Percentiles rank a stretch among this genome's conserved stretches.
Evolutionary conservation across 164 flowering plant species (phyloP).

Genomic region (Umbellularia californica): DNA sequence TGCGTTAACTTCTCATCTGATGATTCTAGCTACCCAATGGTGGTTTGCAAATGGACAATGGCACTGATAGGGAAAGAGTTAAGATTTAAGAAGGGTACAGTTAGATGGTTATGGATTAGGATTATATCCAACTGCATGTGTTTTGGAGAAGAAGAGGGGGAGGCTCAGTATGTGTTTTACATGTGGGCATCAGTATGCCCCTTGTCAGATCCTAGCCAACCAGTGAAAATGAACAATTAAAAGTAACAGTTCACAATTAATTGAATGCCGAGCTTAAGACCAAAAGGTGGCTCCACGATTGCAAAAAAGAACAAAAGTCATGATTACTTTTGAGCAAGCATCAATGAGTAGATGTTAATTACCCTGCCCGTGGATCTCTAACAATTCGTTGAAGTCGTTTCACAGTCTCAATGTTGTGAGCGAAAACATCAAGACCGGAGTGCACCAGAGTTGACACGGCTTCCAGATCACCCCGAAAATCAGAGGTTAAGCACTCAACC

Average conservation of each 20-base stretch:
- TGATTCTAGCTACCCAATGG: background rate
- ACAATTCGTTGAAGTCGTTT: slow-evolving; percentile 86
- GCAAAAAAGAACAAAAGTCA: background rate
- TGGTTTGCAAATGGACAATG: background rate
- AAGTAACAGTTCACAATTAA: no score
- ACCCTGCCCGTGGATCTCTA: slow-evolving; percentile 96
- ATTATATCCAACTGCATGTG: background rate
- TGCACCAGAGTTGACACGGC: slow-evolving; percentile 65
- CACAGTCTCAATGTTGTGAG: slow-evolving; percentile 95
- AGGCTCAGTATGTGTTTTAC: no score
- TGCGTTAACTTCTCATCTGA: no score
- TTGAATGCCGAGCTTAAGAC: no score
- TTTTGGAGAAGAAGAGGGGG: no score
- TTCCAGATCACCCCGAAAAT: slow-evolving; percentile 77
- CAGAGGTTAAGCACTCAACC: slow-evolving; percentile 95
- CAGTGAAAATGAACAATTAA: no score
- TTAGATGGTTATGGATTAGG: background rate
- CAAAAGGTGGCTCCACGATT: background rate
- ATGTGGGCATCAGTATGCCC: no score
- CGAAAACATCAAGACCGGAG: slow-evolving; percentile 96
- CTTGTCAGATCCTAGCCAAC: no score
- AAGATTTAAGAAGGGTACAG: background rate
- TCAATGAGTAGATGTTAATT: slow-evolving; percentile 16
- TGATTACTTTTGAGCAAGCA: no score
- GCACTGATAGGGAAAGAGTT: no score